These are phyloP conservation scores for Boletus tylopilopsis DNA, from an alignment of 768 basidiomycete species.

Conservation along the genomic window DNA sequence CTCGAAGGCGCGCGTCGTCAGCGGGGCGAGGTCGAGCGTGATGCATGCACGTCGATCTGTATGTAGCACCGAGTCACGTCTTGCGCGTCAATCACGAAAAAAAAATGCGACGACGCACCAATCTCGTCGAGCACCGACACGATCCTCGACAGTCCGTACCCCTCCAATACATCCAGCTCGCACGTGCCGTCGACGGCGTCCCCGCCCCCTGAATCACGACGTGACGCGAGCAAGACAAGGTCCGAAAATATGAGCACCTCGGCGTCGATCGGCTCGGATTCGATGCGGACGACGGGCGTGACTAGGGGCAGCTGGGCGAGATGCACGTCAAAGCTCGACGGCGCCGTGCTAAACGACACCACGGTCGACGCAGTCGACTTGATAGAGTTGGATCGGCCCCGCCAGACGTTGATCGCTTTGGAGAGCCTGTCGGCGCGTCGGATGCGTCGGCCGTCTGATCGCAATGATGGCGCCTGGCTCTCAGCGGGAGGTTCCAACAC, in stretches of 20 bases:
- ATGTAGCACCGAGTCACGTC: too few relatives aligned
- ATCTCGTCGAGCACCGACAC: slow-evolving; percentile 42
- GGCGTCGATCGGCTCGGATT: slow-evolving; percentile 26
- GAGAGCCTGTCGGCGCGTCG: slow-evolving; percentile 27
- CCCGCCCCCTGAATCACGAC: slow-evolving; percentile 8
- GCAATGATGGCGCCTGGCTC: neutral
- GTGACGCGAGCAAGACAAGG: slow-evolving; percentile 53
- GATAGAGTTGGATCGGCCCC: slow-evolving; percentile 41
- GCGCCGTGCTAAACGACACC: slow-evolving; percentile 27
- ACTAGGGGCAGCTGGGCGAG: neutral
- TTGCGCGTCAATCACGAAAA: slow-evolving; percentile 21
- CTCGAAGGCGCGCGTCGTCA: slow-evolving; percentile 38
- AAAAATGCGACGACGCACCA: slow-evolving; percentile 4
- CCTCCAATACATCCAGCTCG: slow-evolving; percentile 41
- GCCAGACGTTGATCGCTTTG: slow-evolving; percentile 46
- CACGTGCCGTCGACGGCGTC: slow-evolving; percentile 25
- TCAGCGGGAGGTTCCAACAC: neutral
- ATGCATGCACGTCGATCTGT: slow-evolving; percentile 33
- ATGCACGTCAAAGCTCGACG: slow-evolving; percentile 28
- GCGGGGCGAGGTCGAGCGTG: slow-evolving; percentile 49
- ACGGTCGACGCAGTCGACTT: slow-evolving; percentile 25
- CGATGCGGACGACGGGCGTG: slow-evolving; percentile 23
- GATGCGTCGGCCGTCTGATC: neutral
- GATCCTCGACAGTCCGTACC: slow-evolving; percentile 47
- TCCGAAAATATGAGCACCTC: slow-evolving; percentile 64